Conservation (phyloP, 2,329 filamentous ascomycete genomes). For the Aspergillus felis region DNA sequence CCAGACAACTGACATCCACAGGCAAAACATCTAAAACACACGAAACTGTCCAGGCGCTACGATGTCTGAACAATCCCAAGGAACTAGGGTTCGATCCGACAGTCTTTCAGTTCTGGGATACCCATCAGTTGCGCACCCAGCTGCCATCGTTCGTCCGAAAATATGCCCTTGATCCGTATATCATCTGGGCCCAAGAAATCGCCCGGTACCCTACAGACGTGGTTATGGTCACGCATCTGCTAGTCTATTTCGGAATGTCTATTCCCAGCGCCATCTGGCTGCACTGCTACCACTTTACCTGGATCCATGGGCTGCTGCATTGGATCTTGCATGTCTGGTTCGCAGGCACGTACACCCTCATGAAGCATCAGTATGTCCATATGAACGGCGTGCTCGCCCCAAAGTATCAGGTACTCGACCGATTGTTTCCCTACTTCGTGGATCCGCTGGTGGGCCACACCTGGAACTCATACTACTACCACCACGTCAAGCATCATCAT, state of each 20-base stretch:
- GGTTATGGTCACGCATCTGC: conserved; percentile 71
- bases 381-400: conserved; percentile 65
- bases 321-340: conserved; percentile 63
- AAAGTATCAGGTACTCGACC: conserved; percentile 55
- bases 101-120: conserved; percentile 52
- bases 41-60: conserved; percentile 42
- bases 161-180: conserved; percentile 57
- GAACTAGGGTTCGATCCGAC: conserved; percentile 51
- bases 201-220: conserved; percentile 68
- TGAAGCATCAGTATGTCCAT: conserved; percentile 85
- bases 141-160: conserved; percentile 39
- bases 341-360: conserved; percentile 69
- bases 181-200: conserved; percentile 51
- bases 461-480: conserved; percentile 81
- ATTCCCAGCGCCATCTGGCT: conserved; percentile 65
- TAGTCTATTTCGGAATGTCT: conserved; percentile 67
- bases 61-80: conserved; percentile 48
- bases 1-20: background rate
- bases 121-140: conserved; percentile 39
- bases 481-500: conserved; percentile 83
- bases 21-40: conserved; percentile 12
- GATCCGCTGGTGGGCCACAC: conserved; percentile 79
- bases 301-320: conserved; percentile 64
- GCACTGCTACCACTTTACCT: conserved; percentile 61
- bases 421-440: conserved; percentile 65